Percentiles rank a stretch among this genome's conserved stretches.
Evolutionary conservation across 306 rosid genomes (phyloP).

Genomic region (Ammopiptanthus mongolicus): DNA sequence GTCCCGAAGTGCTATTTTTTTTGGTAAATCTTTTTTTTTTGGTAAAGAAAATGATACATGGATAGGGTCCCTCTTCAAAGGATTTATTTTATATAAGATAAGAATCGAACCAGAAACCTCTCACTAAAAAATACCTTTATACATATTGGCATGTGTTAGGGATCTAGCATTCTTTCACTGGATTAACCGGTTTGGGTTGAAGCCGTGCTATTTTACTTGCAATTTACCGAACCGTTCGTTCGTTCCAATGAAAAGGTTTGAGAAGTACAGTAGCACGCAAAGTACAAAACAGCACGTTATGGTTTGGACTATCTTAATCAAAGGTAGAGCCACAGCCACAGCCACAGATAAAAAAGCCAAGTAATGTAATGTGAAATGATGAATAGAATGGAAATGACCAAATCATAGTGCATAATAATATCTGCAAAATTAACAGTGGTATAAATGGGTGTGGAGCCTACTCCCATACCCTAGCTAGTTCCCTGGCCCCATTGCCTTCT

Average conservation of each 20-base stretch:
- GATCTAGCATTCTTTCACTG: no score
- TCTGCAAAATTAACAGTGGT: slow-evolving; percentile 37
- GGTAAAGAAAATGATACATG: no score
- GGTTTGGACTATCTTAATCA: slow-evolving; percentile 17
- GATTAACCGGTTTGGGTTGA: no score
- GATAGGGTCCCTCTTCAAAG: no score
- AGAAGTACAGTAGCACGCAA: neutral
- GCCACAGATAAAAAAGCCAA: neutral
- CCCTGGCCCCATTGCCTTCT: slow-evolving; percentile 54
- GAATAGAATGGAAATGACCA: slow-evolving; percentile 29
- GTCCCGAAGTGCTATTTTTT: no score
- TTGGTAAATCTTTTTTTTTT: no score
- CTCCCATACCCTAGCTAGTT: slow-evolving; percentile 52
- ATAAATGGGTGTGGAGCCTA: slow-evolving; percentile 52
- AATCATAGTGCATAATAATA: slow-evolving; percentile 27
- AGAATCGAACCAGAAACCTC: no score
- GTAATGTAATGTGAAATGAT: neutral
- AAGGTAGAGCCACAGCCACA: no score
- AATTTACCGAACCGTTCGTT: neutral
- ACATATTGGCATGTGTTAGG: no score
- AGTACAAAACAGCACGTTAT: slow-evolving; percentile 27
- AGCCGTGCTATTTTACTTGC: neutral
- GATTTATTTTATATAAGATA: no score
- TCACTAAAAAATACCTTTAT: no score
- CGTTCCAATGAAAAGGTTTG: neutral